phyloP scores from a whole-genome alignment of 2,329 filamentous ascomycete species.

The Ophiostoma australiae region DNA sequence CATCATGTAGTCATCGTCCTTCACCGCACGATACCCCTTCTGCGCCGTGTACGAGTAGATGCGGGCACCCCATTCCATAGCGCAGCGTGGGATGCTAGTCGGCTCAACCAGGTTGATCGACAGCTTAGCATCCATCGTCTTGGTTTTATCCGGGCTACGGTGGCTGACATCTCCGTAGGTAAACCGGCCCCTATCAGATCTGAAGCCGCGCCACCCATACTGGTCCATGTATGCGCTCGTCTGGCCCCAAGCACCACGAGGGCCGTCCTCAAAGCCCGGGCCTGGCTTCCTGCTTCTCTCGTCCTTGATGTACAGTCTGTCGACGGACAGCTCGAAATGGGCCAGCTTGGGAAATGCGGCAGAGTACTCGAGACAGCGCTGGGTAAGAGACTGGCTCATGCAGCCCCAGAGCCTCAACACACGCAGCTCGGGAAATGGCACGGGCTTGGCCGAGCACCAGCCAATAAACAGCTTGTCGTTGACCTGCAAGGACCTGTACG shows the following conservation, averaged over 20 bases:
- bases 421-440: constrained; percentile 45
- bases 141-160: background rate
- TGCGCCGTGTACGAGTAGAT: constrained; percentile 18
- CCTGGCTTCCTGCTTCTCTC: background rate
- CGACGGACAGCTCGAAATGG: constrained; percentile 41
- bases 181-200: background rate
- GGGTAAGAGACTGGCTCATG: constrained; percentile 32
- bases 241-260: constrained; percentile 6
- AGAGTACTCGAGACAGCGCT: constrained; percentile 40
- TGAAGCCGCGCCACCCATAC: background rate
- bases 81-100: background rate
- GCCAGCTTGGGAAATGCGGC: constrained; percentile 42
- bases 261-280: background rate
- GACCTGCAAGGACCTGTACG: constrained; percentile 28
- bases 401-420: constrained; percentile 39
- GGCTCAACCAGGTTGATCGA: constrained; percentile 18
- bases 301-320: constrained; percentile 26
- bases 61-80: constrained; percentile 16
- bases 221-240: background rate
- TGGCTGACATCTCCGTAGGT: background rate
- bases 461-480: constrained; percentile 44
- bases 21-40: background rate
- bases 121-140: background rate
- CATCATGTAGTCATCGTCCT: background rate
- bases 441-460: constrained; percentile 39